These are phyloP conservation scores for Selaginella moellendorffii DNA, from an alignment of 75 land plant species.

Conservation along the genomic window DNA sequence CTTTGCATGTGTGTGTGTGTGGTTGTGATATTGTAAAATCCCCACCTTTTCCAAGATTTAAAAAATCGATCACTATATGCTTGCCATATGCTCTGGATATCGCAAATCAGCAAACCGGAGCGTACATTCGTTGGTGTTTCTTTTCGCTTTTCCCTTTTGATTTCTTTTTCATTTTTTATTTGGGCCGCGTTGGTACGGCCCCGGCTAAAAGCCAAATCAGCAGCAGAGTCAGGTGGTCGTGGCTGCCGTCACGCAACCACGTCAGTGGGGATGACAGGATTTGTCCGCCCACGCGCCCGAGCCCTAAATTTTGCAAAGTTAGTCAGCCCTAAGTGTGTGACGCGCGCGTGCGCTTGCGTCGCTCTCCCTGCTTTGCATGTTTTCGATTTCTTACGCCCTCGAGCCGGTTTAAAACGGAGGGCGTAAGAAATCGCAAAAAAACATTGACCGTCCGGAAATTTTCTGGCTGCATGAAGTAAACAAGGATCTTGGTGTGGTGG, in stretches of 20 bases:
- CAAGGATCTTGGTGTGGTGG: background rate
- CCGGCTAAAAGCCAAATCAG: background rate
- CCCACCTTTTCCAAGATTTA: too few relatives aligned
- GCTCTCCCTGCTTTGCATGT: background rate
- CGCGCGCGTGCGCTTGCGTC: background rate
- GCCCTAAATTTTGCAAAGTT: background rate
- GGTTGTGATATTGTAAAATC: too few relatives aligned
- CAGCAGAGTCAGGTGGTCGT: slow-evolving; percentile 2
- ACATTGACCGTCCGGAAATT: background rate
- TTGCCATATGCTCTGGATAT: too few relatives aligned
- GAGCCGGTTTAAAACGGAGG: background rate
- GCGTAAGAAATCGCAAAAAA: background rate
- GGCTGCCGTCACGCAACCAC: background rate
- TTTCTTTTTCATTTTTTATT: too few relatives aligned
- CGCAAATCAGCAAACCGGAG: too few relatives aligned
- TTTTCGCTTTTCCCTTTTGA: too few relatives aligned
- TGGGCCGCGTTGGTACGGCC: background rate
- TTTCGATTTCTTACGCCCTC: too few relatives aligned
- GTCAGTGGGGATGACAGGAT: background rate
- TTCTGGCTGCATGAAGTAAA: background rate
- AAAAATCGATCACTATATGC: too few relatives aligned
- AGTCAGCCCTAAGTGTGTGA: background rate
- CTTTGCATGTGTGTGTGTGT: background rate
- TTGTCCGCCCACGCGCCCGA: background rate
- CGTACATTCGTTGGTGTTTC: too few relatives aligned